Percentiles rank a stretch among this genome's conserved stretches.
phyloP scores from a whole-genome alignment of 257 asterid species.

The Nemophila menziesii region DNA sequence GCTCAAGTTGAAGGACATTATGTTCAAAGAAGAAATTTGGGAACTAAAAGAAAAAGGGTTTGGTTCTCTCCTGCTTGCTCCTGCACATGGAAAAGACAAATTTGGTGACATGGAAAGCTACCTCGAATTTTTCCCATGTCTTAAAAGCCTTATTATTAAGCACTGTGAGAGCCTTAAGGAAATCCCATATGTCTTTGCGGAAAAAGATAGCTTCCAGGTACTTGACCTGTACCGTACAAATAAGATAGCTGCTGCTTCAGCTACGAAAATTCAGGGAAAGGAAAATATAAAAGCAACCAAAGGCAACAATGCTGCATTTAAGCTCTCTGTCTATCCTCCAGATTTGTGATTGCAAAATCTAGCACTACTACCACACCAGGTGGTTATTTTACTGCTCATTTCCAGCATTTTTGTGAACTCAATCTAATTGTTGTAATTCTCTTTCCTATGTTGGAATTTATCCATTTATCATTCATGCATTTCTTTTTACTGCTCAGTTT shows the following conservation, averaged over 20 bases:
- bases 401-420: too few species aligned
- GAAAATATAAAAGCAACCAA: constrained; percentile 1
- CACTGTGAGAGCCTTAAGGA: constrained; percentile 8
- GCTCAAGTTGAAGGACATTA: too few species aligned
- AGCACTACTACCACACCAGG: too few species aligned
- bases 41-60: constrained; percentile 1
- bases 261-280: constrained; percentile 4
- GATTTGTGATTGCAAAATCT: constrained; percentile 1
- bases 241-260: constrained; percentile 12
- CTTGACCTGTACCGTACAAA: constrained; percentile 11
- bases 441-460: too few species aligned
- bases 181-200: constrained; percentile 9
- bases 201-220: constrained; percentile 5
- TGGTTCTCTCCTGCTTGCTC: constrained; percentile 17
- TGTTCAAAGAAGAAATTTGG: constrained; percentile 29
- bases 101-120: constrained; percentile 12
- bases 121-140: constrained; percentile 5
- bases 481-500: too few species aligned
- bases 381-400: too few species aligned
- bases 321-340: constrained; percentile 18
- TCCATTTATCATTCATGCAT: too few species aligned
- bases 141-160: constrained; percentile 4
- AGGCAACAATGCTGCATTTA: constrained; percentile 8
- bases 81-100: constrained; percentile 17
- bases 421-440: too few species aligned